These are phyloP conservation scores for Austroboletus niveus DNA, from an alignment of 1,284 basidiomycete genomes.

Conservation along the genomic window DNA sequence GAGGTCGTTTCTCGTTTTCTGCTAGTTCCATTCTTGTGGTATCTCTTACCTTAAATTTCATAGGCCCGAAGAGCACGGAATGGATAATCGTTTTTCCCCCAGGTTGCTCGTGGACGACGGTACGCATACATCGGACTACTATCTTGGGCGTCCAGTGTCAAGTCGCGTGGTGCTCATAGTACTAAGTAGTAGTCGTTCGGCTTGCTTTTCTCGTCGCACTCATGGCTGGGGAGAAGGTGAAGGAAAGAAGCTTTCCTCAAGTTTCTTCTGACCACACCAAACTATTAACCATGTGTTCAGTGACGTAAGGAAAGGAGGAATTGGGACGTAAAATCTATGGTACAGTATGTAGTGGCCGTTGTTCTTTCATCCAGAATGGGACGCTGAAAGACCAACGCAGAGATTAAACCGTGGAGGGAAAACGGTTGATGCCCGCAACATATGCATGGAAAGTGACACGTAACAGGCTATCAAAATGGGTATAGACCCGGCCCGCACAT, in stretches of 20 bases:
- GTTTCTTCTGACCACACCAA: not conserved
- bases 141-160: not conserved
- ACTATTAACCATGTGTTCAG: not conserved
- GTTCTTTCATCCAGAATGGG: not conserved
- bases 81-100: not conserved
- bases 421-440: too few relatives aligned
- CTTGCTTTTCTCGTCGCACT: not conserved
- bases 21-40: too few relatives aligned
- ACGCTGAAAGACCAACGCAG: not conserved
- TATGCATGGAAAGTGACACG: too few relatives aligned
- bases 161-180: not conserved
- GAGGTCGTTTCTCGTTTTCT: too few relatives aligned
- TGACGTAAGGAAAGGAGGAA: not conserved
- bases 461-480: not conserved
- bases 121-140: not conserved
- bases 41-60: not conserved
- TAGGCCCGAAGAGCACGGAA: not conserved
- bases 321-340: not conserved
- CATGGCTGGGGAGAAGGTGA: not conserved
- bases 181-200: not conserved
- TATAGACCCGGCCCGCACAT: not conserved
- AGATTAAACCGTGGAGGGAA: too few relatives aligned
- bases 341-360: too few relatives aligned
- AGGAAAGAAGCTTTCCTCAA: not conserved
- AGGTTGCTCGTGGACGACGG: not conserved